Conservation (phyloP, 257 asterid species). For the Gentiana macrophylla region DNA sequence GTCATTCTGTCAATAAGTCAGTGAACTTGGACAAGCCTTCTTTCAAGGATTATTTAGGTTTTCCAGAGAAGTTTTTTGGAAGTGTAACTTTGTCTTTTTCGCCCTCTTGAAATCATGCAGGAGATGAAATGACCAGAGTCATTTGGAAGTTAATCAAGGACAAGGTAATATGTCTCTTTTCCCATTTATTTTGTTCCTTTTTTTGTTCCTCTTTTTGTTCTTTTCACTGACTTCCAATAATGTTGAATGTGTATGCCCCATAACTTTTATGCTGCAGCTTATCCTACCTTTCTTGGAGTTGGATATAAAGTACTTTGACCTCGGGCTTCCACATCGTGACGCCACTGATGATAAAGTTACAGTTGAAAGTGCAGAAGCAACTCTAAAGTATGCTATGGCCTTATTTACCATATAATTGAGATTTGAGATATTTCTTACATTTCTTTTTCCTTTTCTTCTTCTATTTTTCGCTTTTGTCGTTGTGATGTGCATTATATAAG, state of each 20-base stretch:
- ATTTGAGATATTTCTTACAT: not conserved
- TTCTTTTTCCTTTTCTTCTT: not conserved
- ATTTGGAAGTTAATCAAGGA: slow-evolving; percentile 89
- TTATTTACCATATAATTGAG: not conserved
- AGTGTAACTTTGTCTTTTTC: not conserved
- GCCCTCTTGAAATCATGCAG: slow-evolving; percentile 30
- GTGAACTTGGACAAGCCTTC: too few species aligned
- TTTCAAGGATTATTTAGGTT: too few species aligned
- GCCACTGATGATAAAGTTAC: slow-evolving; percentile 97
- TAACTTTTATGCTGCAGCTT: slow-evolving; percentile 43
- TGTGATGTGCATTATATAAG: not conserved
- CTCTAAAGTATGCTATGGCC: slow-evolving; percentile 62
- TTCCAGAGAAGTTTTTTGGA: too few species aligned
- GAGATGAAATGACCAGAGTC: slow-evolving; percentile 99
- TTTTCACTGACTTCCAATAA: not conserved
- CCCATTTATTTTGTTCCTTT: slow-evolving; percentile 4
- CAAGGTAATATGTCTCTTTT: slow-evolving; percentile 41
- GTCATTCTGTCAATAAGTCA: too few species aligned
- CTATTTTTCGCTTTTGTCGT: not conserved
- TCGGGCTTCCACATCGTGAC: slow-evolving; percentile 90
- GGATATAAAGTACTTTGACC: slow-evolving; percentile 96
- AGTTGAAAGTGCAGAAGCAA: slow-evolving; percentile 96
- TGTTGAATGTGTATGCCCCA: slow-evolving; percentile 10
- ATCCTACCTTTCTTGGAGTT: slow-evolving; percentile 84
- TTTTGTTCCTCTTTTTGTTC: not conserved